phyloP scores from a whole-genome alignment of 345 rosid species.

The Cardamine resedifolia region DNA sequence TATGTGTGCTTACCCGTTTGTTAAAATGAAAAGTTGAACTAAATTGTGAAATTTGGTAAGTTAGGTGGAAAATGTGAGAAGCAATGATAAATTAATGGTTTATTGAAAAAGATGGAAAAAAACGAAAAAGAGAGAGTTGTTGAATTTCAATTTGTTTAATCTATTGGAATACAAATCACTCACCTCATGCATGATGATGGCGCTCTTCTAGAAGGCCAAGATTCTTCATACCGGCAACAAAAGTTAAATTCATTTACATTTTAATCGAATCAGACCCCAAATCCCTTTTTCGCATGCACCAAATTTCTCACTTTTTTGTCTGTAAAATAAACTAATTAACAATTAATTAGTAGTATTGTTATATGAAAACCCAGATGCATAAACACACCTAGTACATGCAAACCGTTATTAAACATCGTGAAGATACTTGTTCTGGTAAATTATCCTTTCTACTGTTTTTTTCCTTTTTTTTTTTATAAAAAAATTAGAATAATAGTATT shows the following conservation, averaged over 20 bases:
- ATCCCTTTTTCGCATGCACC: slow-evolving; percentile 7
- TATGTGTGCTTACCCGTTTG: slow-evolving; percentile 3
- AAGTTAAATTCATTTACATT: slow-evolving; percentile 6
- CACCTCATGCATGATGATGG: slow-evolving; percentile 35
- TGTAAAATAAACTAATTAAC: not conserved
- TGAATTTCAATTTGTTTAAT: slow-evolving; percentile 30
- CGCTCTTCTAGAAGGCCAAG: slow-evolving; percentile 28
- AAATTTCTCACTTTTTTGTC: not conserved
- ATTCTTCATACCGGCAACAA: slow-evolving; percentile 11
- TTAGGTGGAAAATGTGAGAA: slow-evolving; percentile 28
- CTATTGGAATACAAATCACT: slow-evolving; percentile 33
- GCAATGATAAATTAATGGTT: not conserved
- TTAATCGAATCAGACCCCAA: not conserved
- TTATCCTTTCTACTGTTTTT: not conserved
- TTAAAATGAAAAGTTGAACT: slow-evolving; percentile 9
- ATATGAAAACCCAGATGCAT: not conserved
- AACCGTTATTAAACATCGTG: not conserved
- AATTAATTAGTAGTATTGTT: not conserved
- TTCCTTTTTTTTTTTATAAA: not conserved
- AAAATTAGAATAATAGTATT: too few relatives aligned
- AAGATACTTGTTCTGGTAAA: not conserved
- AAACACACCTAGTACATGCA: not conserved
- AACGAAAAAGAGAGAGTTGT: slow-evolving; percentile 31
- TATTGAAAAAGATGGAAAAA: slow-evolving; percentile 10
- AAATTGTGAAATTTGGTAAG: slow-evolving; percentile 37